These are phyloP conservation scores for Santalum album DNA, from an alignment of 164 flowering plant genomes.

Conservation along the genomic window DNA sequence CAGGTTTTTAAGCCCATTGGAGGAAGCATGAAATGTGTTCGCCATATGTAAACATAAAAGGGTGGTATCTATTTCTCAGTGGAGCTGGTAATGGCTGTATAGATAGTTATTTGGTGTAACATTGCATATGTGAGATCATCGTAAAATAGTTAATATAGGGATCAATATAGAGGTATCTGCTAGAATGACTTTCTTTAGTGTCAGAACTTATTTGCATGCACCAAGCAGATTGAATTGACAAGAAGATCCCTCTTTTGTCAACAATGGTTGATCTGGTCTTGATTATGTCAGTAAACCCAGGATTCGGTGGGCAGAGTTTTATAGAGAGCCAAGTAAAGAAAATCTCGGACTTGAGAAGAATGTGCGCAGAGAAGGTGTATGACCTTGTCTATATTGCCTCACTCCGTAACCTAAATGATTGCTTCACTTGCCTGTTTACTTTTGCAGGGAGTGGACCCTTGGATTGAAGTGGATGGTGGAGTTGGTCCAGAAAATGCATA, in stretches of 20 bases:
- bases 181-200: too few species aligned
- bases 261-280: conserved; percentile 93
- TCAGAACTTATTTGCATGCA: too few species aligned
- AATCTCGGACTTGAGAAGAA: conserved; percentile 81
- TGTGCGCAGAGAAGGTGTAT: conserved; percentile 92
- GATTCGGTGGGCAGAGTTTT: conserved; percentile 99
- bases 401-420: conserved; percentile 2
- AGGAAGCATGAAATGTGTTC: too few species aligned
- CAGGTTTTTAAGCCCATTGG: too few species aligned
- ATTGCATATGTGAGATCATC: too few species aligned
- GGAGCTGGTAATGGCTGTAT: too few species aligned
- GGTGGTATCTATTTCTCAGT: too few species aligned
- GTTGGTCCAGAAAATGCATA: conserved; percentile 90
- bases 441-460: conserved; percentile 91
- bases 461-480: conserved; percentile 99
- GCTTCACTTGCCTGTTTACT: conserved; percentile 4
- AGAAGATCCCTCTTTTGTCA: conserved; percentile 8
- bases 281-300: conserved; percentile 98
- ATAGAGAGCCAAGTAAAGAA: conserved; percentile 99
- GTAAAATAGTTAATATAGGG: too few species aligned
- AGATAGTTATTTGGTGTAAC: too few species aligned
- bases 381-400: background rate
- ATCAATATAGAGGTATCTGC: too few species aligned
- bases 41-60: too few species aligned
- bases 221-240: too few species aligned